A percentile compares a stretch with the other conserved stretches of the same genome.
phyloP scores from a whole-genome alignment of 2,329 filamentous ascomycete genomes.

The Cercospora zeina region DNA sequence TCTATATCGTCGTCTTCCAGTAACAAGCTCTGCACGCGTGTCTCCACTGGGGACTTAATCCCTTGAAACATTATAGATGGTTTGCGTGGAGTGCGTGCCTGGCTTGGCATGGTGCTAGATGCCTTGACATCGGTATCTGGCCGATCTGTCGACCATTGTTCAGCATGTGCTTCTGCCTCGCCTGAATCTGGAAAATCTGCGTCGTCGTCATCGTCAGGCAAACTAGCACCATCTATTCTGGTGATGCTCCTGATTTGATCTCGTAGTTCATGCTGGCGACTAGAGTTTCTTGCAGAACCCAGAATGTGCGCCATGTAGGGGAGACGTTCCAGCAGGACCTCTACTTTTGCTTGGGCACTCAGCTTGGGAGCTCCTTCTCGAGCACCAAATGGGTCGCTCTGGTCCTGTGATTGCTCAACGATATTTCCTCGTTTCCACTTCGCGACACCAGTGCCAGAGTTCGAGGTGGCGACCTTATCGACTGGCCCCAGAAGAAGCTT shows the following conservation, averaged over 20 bases:
- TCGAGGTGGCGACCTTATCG: slow-evolving; percentile 46
- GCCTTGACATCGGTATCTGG: slow-evolving; percentile 34
- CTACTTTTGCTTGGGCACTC: slow-evolving; percentile 58
- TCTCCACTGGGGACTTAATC: slow-evolving; percentile 32
- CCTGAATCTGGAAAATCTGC: slow-evolving; percentile 38
- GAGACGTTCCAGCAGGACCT: slow-evolving; percentile 79
- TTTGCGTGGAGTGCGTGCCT: slow-evolving; percentile 18
- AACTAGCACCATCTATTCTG: slow-evolving; percentile 48
- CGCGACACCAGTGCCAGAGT: slow-evolving; percentile 20
- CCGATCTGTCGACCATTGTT: slow-evolving; percentile 49
- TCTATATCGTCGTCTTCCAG: slow-evolving; percentile 53
- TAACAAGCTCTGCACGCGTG: slow-evolving; percentile 42
- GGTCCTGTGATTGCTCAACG: background rate
- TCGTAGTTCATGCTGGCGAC: slow-evolving; percentile 44
- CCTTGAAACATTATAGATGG: slow-evolving; percentile 25
- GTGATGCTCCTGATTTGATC: slow-evolving; percentile 69
- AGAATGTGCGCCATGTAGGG: slow-evolving; percentile 77
- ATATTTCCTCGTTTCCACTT: slow-evolving; percentile 29
- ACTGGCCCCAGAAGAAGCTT: slow-evolving; percentile 39
- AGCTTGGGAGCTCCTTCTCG: slow-evolving; percentile 3
- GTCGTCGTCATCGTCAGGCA: slow-evolving; percentile 27
- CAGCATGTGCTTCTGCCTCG: slow-evolving; percentile 26
- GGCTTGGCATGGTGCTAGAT: slow-evolving; percentile 17
- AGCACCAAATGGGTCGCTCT: background rate
- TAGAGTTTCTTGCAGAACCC: slow-evolving; percentile 32